Evolutionary conservation across 2,329 filamentous ascomycete species (phyloP).

Genomic region (Tetracladium maxilliforme): DNA sequence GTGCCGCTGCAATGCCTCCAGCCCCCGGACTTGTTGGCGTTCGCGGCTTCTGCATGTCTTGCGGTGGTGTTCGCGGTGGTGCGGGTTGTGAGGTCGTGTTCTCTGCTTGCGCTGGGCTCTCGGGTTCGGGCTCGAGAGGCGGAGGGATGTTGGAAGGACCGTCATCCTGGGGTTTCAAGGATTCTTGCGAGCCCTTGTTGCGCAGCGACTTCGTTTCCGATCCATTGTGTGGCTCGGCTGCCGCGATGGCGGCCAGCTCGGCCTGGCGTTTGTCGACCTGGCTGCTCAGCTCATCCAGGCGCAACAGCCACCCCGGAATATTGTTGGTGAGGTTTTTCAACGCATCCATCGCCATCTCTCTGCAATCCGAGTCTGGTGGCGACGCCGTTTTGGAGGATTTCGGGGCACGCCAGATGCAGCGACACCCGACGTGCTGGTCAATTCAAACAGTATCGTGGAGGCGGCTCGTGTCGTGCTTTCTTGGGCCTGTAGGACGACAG

Average conservation of each 20-base stretch:
- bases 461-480: too few species aligned
- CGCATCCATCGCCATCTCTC: slow-evolving; percentile 32
- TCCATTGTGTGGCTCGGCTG: slow-evolving; percentile 14
- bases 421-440: too few species aligned
- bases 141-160: slow-evolving; percentile 7
- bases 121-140: slow-evolving; percentile 5
- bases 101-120: too few species aligned
- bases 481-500: too few species aligned
- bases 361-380: too few species aligned
- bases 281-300: slow-evolving; percentile 42
- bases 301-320: slow-evolving; percentile 43
- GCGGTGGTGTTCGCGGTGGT: too few species aligned
- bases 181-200: slow-evolving; percentile 17
- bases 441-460: too few species aligned
- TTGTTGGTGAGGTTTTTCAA: slow-evolving; percentile 37
- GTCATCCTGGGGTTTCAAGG: slow-evolving; percentile 14
- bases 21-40: too few species aligned
- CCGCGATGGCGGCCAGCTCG: slow-evolving; percentile 36
- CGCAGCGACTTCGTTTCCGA: slow-evolving; percentile 16
- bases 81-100: too few species aligned
- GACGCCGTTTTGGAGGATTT: too few species aligned
- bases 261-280: slow-evolving; percentile 47
- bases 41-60: too few species aligned
- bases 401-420: too few species aligned
- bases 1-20: slow-evolving; percentile 21